Conservation (phyloP, 2,329 filamentous ascomycete species). For the Cercospora citrullina region DNA sequence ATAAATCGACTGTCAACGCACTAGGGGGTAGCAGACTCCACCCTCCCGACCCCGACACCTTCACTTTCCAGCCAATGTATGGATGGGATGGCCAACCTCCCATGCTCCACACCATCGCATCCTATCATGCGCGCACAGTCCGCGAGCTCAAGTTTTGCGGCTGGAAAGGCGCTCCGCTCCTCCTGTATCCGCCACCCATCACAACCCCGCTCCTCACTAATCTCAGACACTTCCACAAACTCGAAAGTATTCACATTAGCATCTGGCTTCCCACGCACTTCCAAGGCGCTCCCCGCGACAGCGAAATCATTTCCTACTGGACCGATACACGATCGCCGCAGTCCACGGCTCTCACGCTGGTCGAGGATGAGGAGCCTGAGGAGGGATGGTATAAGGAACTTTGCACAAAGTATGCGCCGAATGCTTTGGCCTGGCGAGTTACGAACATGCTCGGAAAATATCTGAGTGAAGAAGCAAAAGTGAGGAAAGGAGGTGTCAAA, state of each 20-base stretch:
- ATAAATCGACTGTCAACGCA: constrained; percentile 31
- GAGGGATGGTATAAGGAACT: constrained; percentile 45
- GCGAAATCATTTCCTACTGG: constrained; percentile 49
- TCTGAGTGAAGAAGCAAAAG: constrained; percentile 45
- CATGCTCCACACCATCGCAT: constrained; percentile 46
- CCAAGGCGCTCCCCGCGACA: constrained; percentile 42
- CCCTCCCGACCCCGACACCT: constrained; percentile 24
- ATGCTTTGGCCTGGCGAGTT: constrained; percentile 45
- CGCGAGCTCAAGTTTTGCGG: constrained; percentile 52
- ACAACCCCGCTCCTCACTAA: constrained; percentile 42
- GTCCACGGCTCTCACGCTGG: constrained; percentile 42
- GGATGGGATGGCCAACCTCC: constrained; percentile 45
- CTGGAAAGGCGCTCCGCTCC: constrained; percentile 46
- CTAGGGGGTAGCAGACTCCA: constrained; percentile 29
- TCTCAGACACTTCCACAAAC: constrained; percentile 46
- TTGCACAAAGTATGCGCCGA: constrained; percentile 43
- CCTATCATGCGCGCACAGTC: constrained; percentile 44
- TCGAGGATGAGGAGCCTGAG: constrained; percentile 37
- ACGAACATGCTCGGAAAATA: constrained; percentile 44
- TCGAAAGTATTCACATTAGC: constrained; percentile 45
- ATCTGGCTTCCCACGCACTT: constrained; percentile 47
- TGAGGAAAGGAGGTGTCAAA: constrained; percentile 43
- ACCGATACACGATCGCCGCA: constrained; percentile 42
- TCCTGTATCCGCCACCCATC: constrained; percentile 43
- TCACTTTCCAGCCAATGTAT: constrained; percentile 41